Evolutionary conservation across 2,329 filamentous ascomycete genomes (phyloP), one percentile per base, ranked within the genome.

Genomic region (Periconia sp.): DNA sequence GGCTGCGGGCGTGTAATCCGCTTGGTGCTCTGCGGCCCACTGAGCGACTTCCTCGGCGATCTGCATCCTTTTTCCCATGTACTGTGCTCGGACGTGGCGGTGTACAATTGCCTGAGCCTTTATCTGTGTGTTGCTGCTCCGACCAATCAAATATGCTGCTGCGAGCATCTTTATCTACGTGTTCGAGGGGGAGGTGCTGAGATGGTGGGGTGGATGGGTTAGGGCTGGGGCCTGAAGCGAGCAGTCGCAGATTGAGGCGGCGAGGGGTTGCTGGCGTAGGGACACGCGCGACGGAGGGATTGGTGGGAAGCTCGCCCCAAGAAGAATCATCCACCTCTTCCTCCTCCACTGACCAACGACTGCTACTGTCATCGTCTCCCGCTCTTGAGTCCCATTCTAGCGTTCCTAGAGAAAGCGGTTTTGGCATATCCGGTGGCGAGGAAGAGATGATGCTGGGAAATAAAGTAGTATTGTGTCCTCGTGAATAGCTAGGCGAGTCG

Each of bases 81-180:
- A 90, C 87, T 14, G 90, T 92, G 64, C 84, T 86, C 1, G 89
- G 89, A 23, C 89, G 82, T 44, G 81, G 80, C n/a, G 81, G 81
- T 40, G 81, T 80, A 27, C 82, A 82, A 54, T 81, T 82, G 15
- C 76, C 74, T 45, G 87, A 83, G 49, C 79, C 75, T 72, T 85
- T 88, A 52, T 89, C 87, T 54, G 83, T 78, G 7, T 78, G 75
- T 23, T 82, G 74, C 14, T 87, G 81, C 69, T 92, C 90, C 45
- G 86, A 85, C 88, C 88, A 91, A 70, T 92, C 89, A 63, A 92
- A 92, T 2, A 92, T 77, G 60, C 82, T 92, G 70, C 87, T 89
- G 56, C 77, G 81, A 44, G 73, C 74, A 54, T 74, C 76, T 58
- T 66, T 71, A 56, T 80, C 74, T 58, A 65, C 55, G 62, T 73